phyloP scores from a whole-genome alignment of 2,329 filamentous ascomycete genomes.

The Calonectria ilicicola region DNA sequence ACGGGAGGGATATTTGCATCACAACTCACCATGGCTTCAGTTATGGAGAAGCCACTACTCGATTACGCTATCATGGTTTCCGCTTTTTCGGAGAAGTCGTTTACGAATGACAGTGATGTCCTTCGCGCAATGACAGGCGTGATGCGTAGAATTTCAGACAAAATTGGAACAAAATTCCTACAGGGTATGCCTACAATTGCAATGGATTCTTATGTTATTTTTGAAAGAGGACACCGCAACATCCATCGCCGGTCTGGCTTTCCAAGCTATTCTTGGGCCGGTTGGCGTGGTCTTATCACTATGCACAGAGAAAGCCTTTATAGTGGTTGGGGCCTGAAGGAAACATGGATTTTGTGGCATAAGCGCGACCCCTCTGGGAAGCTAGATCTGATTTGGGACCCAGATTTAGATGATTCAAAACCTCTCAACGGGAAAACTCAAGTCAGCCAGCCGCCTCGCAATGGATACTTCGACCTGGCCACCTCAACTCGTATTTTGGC shows the following conservation, averaged over 20 bases:
- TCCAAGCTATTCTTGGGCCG: conserved; percentile 30
- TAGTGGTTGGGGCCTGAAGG: neutral
- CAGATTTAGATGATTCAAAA: too few relatives aligned
- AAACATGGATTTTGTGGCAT: conserved; percentile 30
- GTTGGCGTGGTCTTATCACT: conserved; percentile 16
- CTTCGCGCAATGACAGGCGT: conserved; percentile 17
- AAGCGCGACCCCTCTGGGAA: conserved; percentile 18
- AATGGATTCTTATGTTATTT: conserved; percentile 12
- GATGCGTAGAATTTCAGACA: neutral
- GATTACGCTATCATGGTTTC: neutral
- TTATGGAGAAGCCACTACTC: neutral
- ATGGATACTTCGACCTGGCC: neutral
- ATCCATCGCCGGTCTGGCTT: conserved; percentile 11
- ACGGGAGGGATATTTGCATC: neutral
- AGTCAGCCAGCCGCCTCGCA: too few relatives aligned
- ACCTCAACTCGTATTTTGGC: neutral
- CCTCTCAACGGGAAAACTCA: too few relatives aligned
- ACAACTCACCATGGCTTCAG: too few relatives aligned
- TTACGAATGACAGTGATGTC: conserved; percentile 16
- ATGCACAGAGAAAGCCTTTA: too few relatives aligned
- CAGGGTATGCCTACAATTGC: conserved; percentile 2
- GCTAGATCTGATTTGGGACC: too few relatives aligned
- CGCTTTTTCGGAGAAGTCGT: neutral
- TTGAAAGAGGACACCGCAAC: accelerated
- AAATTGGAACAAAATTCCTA: neutral